Percentiles rank a stretch among this genome's conserved stretches.
These are phyloP conservation scores for Metarhizium guizhouense DNA, from an alignment of 2,329 filamentous ascomycete genomes.

Conservation along the genomic window DNA sequence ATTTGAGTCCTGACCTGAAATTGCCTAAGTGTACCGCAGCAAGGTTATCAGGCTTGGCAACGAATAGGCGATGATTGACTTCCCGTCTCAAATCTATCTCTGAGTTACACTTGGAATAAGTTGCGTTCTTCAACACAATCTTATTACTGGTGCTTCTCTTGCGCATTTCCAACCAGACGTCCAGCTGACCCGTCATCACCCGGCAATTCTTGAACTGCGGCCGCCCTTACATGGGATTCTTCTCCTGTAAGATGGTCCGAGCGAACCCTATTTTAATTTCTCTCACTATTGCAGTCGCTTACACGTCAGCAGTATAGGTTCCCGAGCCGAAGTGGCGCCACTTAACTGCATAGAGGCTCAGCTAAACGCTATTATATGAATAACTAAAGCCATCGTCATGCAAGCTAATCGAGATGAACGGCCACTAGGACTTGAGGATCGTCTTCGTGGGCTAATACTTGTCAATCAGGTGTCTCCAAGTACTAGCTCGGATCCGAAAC, in stretches of 20 bases:
- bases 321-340: background rate
- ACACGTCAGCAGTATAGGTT: background rate
- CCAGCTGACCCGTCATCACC: too few relatives aligned
- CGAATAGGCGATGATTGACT: too few relatives aligned
- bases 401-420: background rate
- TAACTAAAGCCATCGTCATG: background rate
- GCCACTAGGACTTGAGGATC: conserved; percentile 39
- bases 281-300: background rate
- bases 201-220: background rate
- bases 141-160: background rate
- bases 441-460: conserved; percentile 51
- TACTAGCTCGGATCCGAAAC: background rate
- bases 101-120: too few relatives aligned
- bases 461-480: conserved; percentile 29
- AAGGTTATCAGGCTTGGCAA: too few relatives aligned
- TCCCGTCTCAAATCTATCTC: too few relatives aligned
- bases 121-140: too few relatives aligned
- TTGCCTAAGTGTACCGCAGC: too few relatives aligned
- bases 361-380: background rate
- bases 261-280: background rate
- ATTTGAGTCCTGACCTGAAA: too few relatives aligned
- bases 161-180: background rate
- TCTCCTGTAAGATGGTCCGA: background rate
- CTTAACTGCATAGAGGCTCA: background rate
- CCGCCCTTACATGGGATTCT: background rate